These are phyloP conservation scores for Pseudomonodictys pantanalensis DNA, from an alignment of 495 filamentous ascomycete species.

Conservation along the genomic window DNA sequence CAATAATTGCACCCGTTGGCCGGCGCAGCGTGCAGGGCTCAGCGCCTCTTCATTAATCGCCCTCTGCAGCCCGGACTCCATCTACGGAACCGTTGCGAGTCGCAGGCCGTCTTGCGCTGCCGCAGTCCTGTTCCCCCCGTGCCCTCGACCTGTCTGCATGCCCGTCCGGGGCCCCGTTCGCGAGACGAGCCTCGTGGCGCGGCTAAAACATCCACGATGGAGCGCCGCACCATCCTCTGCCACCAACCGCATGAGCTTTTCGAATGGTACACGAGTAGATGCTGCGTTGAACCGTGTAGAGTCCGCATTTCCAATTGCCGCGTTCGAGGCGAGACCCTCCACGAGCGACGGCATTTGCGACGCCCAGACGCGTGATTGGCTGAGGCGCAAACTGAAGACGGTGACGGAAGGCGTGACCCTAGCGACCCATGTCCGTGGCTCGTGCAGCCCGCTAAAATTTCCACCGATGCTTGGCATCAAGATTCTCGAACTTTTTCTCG, in stretches of 20 bases:
- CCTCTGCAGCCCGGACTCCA: not conserved
- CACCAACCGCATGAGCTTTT: not conserved
- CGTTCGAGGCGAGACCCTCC: no score
- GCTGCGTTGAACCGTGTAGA: no score
- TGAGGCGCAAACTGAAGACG: not conserved
- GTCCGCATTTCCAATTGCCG: no score
- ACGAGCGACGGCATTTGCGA: not conserved
- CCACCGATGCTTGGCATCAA: not conserved
- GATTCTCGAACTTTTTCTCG: slow-evolving; percentile 10
- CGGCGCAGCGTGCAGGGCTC: slow-evolving; percentile 10
- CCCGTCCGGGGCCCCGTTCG: not conserved
- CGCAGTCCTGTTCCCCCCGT: not conserved
- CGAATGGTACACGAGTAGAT: no score
- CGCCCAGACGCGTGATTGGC: not conserved
- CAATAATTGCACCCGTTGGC: slow-evolving; percentile 9
- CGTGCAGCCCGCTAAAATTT: not conserved
- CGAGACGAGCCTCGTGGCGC: not conserved
- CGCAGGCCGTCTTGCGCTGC: not conserved
- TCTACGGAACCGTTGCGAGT: not conserved
- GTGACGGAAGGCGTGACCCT: not conserved
- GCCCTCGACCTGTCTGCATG: not conserved
- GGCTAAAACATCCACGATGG: not conserved
- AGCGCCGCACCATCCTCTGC: not conserved
- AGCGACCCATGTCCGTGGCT: not conserved
- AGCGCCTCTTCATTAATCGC: slow-evolving; percentile 2